phyloP scores from a whole-genome alignment of 805 yeast species.

The Kodamaea neixiangensis region DNA sequence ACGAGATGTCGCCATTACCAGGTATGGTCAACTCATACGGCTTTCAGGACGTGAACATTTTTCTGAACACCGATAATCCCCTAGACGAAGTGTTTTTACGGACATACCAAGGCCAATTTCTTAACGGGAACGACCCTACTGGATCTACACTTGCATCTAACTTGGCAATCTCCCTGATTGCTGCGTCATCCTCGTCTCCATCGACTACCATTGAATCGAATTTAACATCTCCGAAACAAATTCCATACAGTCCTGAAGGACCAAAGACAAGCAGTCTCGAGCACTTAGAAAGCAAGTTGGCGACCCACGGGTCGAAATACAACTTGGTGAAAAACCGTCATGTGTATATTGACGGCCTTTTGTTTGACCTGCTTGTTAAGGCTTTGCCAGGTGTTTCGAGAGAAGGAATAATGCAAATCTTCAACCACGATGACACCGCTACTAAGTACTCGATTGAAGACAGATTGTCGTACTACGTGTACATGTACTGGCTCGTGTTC shows the following conservation, averaged over 20 bases:
- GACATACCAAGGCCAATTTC: slow-evolving; percentile 13
- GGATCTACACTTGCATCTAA: background rate
- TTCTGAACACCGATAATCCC: slow-evolving; percentile 39
- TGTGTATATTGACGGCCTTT: slow-evolving; percentile 36
- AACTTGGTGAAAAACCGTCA: slow-evolving; percentile 35
- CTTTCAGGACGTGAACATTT: slow-evolving; percentile 40
- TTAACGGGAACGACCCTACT: background rate
- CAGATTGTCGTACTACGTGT: slow-evolving; percentile 37
- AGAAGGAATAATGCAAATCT: slow-evolving; percentile 28
- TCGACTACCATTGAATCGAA: slow-evolving; percentile 9
- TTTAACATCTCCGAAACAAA: slow-evolving; percentile 8
- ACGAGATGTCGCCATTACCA: background rate
- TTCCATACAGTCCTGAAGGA: slow-evolving; percentile 9
- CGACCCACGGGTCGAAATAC: slow-evolving; percentile 21
- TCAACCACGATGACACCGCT: slow-evolving; percentile 23
- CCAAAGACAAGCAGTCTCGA: slow-evolving; percentile 8
- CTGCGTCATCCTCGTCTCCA: slow-evolving; percentile 9
- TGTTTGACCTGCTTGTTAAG: slow-evolving; percentile 36
- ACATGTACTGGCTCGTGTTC: slow-evolving; percentile 56
- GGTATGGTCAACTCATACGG: slow-evolving; percentile 19
- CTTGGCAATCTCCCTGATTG: background rate
- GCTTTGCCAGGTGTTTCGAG: slow-evolving; percentile 30
- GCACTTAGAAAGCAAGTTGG: slow-evolving; percentile 17
- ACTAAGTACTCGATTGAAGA: slow-evolving; percentile 27
- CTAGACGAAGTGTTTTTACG: slow-evolving; percentile 36